A percentile compares a stretch with the other conserved stretches of the same genome.
phyloP scores from a whole-genome alignment of 2,329 filamentous ascomycete species.

The Claviceps sp. region DNA sequence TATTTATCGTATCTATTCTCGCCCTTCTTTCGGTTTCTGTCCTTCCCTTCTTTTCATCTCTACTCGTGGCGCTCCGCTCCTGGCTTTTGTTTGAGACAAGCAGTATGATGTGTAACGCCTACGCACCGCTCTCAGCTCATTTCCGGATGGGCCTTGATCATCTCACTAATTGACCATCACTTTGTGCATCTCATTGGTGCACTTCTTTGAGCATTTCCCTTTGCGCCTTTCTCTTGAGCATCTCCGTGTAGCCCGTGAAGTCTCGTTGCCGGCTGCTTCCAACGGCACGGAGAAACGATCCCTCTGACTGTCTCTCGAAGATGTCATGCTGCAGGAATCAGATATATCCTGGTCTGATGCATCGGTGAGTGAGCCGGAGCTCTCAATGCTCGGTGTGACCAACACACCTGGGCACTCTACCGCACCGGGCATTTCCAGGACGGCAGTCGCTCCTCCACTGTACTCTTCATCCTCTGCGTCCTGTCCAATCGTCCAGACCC shows the following conservation, averaged over 20 bases:
- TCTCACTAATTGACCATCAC: too few relatives aligned
- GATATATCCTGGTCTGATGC: slow-evolving; percentile 35
- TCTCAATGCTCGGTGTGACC: slow-evolving; percentile 29
- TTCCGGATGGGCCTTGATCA: too few relatives aligned
- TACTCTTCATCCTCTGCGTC: slow-evolving; percentile 33
- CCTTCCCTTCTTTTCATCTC: too few relatives aligned
- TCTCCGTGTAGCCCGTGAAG: slow-evolving; percentile 14
- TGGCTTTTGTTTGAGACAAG: too few relatives aligned
- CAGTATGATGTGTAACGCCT: too few relatives aligned
- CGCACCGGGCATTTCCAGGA: slow-evolving; percentile 15
- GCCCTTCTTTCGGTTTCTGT: too few relatives aligned
- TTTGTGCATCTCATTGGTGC: too few relatives aligned
- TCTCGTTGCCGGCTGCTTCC: slow-evolving; percentile 23
- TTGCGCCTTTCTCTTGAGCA: too few relatives aligned
- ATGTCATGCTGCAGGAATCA: slow-evolving; percentile 28
- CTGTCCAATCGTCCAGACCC: slow-evolving; percentile 53
- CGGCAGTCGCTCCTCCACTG: slow-evolving; percentile 29
- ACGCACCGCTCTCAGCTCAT: too few relatives aligned
- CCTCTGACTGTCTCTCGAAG: slow-evolving; percentile 21
- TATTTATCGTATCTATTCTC: too few relatives aligned
- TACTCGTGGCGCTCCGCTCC: too few relatives aligned
- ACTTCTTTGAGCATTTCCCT: too few relatives aligned
- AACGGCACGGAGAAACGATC: not conserved
- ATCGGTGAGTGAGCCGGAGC: slow-evolving; percentile 17
- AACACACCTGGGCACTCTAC: slow-evolving; percentile 17